These are phyloP conservation scores for Verbascum thapsus DNA, from an alignment of 257 asterid species.

Conservation along the genomic window DNA sequence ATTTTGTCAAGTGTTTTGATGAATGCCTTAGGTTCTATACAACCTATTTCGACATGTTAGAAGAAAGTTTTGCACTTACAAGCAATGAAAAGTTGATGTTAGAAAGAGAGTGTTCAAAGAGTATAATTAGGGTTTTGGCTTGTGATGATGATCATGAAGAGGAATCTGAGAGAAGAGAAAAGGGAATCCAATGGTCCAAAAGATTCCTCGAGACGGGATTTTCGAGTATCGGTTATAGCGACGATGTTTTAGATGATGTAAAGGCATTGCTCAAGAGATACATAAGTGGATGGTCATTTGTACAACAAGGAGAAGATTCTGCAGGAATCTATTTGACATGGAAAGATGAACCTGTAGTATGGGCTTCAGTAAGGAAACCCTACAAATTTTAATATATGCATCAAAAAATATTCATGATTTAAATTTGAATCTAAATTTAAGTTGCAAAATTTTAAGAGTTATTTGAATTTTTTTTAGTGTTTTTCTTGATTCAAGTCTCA, in stretches of 20 bases:
- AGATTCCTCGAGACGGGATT: conserved; percentile 56
- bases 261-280: conserved; percentile 77
- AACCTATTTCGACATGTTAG: conserved; percentile 71
- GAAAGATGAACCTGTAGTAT: conserved; percentile 82
- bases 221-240: conserved; percentile 44
- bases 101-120: conserved; percentile 75
- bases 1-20: conserved; percentile 62
- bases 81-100: conserved; percentile 78
- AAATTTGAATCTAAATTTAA: too few species aligned
- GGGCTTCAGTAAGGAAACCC: conserved; percentile 94
- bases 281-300: conserved; percentile 68
- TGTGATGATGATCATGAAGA: conserved; percentile 48
- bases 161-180: conserved; percentile 64
- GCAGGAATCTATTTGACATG: conserved; percentile 69
- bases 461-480: background rate
- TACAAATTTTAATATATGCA: conserved; percentile 23
- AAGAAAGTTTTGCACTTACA: conserved; percentile 64
- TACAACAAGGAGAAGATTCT: conserved; percentile 31
- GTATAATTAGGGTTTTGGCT: conserved; percentile 79
- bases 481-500: conserved; percentile 19
- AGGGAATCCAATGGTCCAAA: conserved; percentile 68
- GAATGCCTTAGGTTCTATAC: conserved; percentile 82
- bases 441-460: conserved; percentile 1
- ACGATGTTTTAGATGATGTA: conserved; percentile 78
- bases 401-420: too few species aligned